These are phyloP conservation scores for Diaporthe velutina DNA, from an alignment of 2,329 filamentous ascomycete species.

Conservation along the genomic window DNA sequence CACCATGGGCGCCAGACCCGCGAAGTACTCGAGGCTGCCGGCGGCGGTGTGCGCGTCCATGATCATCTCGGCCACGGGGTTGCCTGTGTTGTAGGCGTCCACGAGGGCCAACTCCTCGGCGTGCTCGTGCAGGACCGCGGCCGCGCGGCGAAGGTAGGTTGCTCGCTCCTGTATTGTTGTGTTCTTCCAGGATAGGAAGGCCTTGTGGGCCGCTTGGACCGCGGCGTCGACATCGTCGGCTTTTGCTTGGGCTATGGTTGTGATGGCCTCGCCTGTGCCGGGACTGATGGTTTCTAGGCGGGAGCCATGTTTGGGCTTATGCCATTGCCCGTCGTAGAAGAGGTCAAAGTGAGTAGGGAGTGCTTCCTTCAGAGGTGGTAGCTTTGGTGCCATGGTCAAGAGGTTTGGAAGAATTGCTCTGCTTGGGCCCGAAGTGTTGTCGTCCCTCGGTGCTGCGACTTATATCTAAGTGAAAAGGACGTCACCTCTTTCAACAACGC, in stretches of 20 bases:
- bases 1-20: constrained; percentile 77
- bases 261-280: constrained; percentile 5
- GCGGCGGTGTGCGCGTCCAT: constrained; percentile 77
- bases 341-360: constrained; percentile 8
- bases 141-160: constrained; percentile 34
- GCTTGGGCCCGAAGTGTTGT: no score
- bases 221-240: constrained; percentile 38
- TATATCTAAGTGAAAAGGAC: neutral
- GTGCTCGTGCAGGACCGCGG: constrained; percentile 41
- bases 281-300: neutral
- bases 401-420: neutral
- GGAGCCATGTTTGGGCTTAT: neutral
- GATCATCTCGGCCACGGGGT: constrained; percentile 37
- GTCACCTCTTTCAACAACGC: neutral
- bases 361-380: constrained; percentile 1
- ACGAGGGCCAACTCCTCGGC: constrained; percentile 44
- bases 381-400: neutral
- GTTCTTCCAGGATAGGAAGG: constrained; percentile 32
- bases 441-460: neutral
- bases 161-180: constrained; percentile 24
- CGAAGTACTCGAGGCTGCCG: constrained; percentile 75
- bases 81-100: constrained; percentile 37
- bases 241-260: neutral
- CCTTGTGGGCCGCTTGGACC: constrained; percentile 31
- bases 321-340: neutral